Evolutionary conservation across 75 land plant species (phyloP).

Genomic region (Pseudotsuga menziesii): DNA sequence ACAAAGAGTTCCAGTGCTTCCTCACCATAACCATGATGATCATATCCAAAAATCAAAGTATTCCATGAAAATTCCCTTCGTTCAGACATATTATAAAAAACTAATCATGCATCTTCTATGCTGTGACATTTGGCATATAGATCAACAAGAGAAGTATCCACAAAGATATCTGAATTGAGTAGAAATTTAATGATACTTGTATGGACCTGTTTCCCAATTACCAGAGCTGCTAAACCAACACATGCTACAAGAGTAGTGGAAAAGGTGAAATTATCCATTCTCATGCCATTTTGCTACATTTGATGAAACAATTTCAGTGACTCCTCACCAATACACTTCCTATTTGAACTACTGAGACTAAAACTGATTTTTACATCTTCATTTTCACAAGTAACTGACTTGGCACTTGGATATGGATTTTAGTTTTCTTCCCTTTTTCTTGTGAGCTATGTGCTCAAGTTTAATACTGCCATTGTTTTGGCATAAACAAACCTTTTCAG

Average conservation of each 20-base stretch:
- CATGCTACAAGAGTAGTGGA: constrained; percentile 32
- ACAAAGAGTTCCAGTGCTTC: constrained; percentile 20
- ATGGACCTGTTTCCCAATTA: constrained; percentile 42
- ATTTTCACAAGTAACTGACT: too few species aligned
- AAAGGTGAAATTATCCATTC: constrained; percentile 29
- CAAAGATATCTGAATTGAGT: constrained; percentile 22
- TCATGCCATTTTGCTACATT: constrained; percentile 27
- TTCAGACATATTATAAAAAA: constrained; percentile 29
- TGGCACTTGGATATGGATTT: too few species aligned
- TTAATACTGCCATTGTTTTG: too few species aligned
- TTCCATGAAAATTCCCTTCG: constrained; percentile 44
- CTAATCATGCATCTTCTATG: constrained; percentile 14
- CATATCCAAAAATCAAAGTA: constrained; percentile 44
- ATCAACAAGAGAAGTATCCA: constrained; percentile 34
- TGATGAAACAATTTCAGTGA: constrained; percentile 28
- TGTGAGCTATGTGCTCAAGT: too few species aligned
- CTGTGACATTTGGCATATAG: constrained; percentile 49
- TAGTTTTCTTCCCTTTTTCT: too few species aligned
- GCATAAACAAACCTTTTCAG: too few species aligned
- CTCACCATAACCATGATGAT: constrained; percentile 35
- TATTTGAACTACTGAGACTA: too few species aligned
- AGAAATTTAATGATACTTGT: constrained; percentile 17
- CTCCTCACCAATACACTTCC: constrained; percentile 15
- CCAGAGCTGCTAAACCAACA: constrained; percentile 26
- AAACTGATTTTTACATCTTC: too few species aligned